Base-by-base conservation (phyloP, 768 basidiomycete species). In the Panaeolus cyanescens region DNA sequence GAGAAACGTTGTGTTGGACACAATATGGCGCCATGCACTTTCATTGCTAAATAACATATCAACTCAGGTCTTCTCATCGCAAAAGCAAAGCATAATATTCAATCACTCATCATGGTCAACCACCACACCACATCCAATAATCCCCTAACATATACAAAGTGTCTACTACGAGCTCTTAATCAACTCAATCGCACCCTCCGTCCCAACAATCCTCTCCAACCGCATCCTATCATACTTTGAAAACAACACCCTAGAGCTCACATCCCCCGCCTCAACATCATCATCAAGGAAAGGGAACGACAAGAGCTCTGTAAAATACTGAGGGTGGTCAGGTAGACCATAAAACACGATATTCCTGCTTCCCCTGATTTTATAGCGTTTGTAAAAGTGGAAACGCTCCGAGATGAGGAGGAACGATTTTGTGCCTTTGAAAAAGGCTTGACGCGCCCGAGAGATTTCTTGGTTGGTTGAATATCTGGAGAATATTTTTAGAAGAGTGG, bases 371-470 rank as follows among this genome's bases (percentile, higher is more conserved):
- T 93, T 94, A 79, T 99, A 99, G 90, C 95, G 81, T 64, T 93
- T 86, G 82, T 94, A 98, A 74, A 99, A 99, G 74, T 99, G 96
- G 81, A 98, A 99, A n/a, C 97, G 87, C 71, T 99, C 97, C 67
- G 92, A 96, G 70, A 98, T 80, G 63, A 99, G 81, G 31, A 99
- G 74, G 80, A 99, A 93, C 0, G 90, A 80, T 65, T 90, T 93
- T 67, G 90, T 88, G 39, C 92, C 93, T 20, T 81, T 82, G 83
- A 96, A 98, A 79, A 99, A 99, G 0, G 90, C 86, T 67, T 95
- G 92, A 42, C 97, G 85, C 0, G 96, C 96, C 2, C 95, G 89
- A 4, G 93, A 92, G 64, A 99, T 96, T 59, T 99, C 96, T 73
- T 92, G 89, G 65, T 94, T 96, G 10, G 92, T 87, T 0, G 94